phyloP scores from a whole-genome alignment of 2,329 filamentous ascomycete species.

The Emergomyces africanus region DNA sequence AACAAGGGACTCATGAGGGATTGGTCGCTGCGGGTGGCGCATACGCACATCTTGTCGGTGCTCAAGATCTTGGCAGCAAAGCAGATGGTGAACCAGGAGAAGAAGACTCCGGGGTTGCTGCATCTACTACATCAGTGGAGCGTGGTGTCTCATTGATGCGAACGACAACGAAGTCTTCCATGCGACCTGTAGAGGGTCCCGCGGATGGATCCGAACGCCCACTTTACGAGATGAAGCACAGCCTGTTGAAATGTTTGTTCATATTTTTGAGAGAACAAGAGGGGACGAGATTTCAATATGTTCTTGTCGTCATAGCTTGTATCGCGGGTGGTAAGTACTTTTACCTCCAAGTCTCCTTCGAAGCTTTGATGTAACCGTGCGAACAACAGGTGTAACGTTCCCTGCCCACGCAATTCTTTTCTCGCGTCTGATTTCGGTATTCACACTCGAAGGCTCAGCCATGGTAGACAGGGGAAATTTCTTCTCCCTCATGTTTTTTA shows the following conservation, averaged over 20 bases:
- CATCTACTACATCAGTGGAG: background rate
- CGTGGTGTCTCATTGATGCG: slow-evolving; percentile 1
- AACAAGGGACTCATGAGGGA: slow-evolving; percentile 70
- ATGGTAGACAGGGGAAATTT: slow-evolving; percentile 26
- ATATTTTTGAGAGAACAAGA: slow-evolving; percentile 3
- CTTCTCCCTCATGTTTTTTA: slow-evolving; percentile 36
- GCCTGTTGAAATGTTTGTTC: background rate
- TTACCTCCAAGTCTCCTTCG: slow-evolving; percentile 21
- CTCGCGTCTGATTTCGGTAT: slow-evolving; percentile 15
- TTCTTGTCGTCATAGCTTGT: background rate
- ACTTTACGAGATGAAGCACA: background rate
- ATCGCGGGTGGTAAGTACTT: background rate
- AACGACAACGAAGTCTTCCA: background rate
- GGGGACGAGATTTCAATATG: background rate
- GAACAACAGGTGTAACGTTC: slow-evolving; percentile 27
- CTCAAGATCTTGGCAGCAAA: slow-evolving; percentile 24
- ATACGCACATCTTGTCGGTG: slow-evolving; percentile 68
- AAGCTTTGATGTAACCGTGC: slow-evolving; percentile 6
- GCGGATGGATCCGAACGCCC: background rate
- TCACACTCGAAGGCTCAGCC: slow-evolving; percentile 11
- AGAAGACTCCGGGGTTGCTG: slow-evolving; percentile 22
- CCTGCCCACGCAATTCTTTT: slow-evolving; percentile 36
- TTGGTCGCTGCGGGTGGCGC: slow-evolving; percentile 54
- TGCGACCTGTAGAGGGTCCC: background rate
- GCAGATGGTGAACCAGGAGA: slow-evolving; percentile 22